Evolutionary conservation across 2,329 filamentous ascomycete genomes (phyloP), one percentile per base, ranked within the genome.

Genomic region (Penicillium brasilianum): DNA sequence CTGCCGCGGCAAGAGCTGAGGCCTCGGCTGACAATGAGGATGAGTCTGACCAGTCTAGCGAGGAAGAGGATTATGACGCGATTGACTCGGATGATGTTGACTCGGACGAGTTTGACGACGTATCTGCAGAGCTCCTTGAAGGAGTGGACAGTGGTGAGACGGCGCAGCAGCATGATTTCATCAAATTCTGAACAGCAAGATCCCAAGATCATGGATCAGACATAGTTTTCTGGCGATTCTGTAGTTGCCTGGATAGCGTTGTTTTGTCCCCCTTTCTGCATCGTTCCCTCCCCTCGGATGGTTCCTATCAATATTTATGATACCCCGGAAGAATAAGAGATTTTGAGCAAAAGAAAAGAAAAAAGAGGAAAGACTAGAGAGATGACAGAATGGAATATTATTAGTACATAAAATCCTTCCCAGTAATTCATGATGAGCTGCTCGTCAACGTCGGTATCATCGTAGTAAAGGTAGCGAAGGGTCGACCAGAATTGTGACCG

Each of bases 1-100:
- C 66, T 0, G 65, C 67, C 69, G 80, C 79, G 60, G 80, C 82
- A 65, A 76, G 76, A 66, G 64, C 69, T 60, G 73, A 71, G 59
- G 37, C 51, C 0, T 71, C 72, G 59, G 72, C 64, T 37, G 77
- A 78, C 55, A 82, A 85, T 60, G 83, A 84, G 48, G 82, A 85
- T 64, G 83, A 84, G 74, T 88, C 84, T 72, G 91, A 95, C 72
- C 69, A 91, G 52, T 93, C 91, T 59, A 94, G 90, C 81, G 90
- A 93, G 71, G 90, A 92, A 65, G 90, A 90, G 65, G 84, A 84
- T 55, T 83, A 88, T 63, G 79, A 83, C 57, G 78, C 79, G 66
- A 87, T 88, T 67, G 87, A 89, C 74, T 90, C 88, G 73, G 89
- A 93, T 74, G 91, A 94, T 55, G 69, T 76, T 55, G 76, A 94